Base-by-base conservation (phyloP, 1,139 yeast genomes). In the Blastobotrys niveus region DNA sequence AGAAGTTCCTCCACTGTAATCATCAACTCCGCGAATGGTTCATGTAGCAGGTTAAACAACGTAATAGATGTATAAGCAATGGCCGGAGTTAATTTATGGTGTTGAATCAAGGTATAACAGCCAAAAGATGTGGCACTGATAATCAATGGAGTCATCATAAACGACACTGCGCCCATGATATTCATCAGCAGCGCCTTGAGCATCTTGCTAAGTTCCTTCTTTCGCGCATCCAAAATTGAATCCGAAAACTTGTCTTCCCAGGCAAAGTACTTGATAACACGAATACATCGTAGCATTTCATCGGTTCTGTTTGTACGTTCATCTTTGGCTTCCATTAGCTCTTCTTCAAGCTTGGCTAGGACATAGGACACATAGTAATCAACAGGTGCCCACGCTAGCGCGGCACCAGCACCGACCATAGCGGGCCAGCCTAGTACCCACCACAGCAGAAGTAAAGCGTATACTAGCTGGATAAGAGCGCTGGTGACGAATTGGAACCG, bases 231-330 rank as follows among this genome's bases (percentile, higher is more conserved):
- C 65, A 79, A 67, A 47, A 89, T 83, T 35, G 77, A 78, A 44
- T 81, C 79, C 52, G 77, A 80, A 62, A 89, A 89, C 56, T 82
- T 81, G 35, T 78, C 74, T 65, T 91, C 98, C 97, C 98, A 91
- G 5, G 96, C 96, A 63, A 91, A 91, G 59, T 84, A 87, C 65
- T 91, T 91, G 68, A 91, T 82, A 57, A 91, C 86, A 64, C 96
- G 77, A 52, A 91, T 89, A 54, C 93, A 82, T 65, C 83, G 94
- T 56, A 91, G 79, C n/a, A 95, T 78, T 66, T 91, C 98, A 61
- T 88, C 91, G 55, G 91, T 75, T 64, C 86, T 87, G 62, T 88
- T 95, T 49, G 91, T 84, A 66, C 98, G 80, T 62, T 77, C 77
- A 65, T 91, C 98, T 15, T 97, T 87, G 24, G 82, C 72, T 12